Base-by-base conservation (phyloP, 352 stramenopile species). In the Phytophthora fragariae region DNA sequence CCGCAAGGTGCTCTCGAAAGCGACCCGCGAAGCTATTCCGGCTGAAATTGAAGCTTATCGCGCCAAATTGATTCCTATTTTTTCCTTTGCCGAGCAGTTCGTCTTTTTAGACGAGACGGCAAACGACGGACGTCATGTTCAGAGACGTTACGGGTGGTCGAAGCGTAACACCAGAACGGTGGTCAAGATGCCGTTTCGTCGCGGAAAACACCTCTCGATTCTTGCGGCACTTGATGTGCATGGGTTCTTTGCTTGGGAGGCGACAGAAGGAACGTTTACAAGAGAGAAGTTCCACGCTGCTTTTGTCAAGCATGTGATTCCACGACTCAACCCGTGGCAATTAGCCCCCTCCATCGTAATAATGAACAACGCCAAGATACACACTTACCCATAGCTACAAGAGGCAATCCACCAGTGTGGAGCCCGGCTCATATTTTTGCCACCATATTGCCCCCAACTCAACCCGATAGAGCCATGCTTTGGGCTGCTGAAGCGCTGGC, bases 1-100 rank as follows among this genome's bases (percentile, higher is more conserved):
- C 37, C 17, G 50, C 12, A 49, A 68, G 29, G 47, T 58, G 11
- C 59, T 66, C 2, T 58, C 49, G 12, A 58, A 66, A 35, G 59
- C 47, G 46, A 31, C 31, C 3, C 47, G 59, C 14, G 59, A 66
- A 6, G 21, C 49, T 15, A 24, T 68, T 21, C 61, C 46, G 1
- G 47, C 46, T 14, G 58, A 65, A 14, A 57, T 65, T 49, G 33
- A 50, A 37, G 35, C 24, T 15, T 52, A 37, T 33, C 47, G 47
- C 47, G 17, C n/a, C 5, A 54, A 54, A 19, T 14, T 29, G n/a
- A 7, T 54, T n/a, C 47, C 41, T 6, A 49, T 19, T 9, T 49
- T 19, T 19, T 49, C 14, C 5, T 49, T 49, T 49, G n/a, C 47
- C 7, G 47, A 54, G 4, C 47, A 54, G 19, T 19, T 54, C 29